Evolutionary conservation across 148 eudicot species (phyloP).

Genomic region (Chenopodium berlandieri): DNA sequence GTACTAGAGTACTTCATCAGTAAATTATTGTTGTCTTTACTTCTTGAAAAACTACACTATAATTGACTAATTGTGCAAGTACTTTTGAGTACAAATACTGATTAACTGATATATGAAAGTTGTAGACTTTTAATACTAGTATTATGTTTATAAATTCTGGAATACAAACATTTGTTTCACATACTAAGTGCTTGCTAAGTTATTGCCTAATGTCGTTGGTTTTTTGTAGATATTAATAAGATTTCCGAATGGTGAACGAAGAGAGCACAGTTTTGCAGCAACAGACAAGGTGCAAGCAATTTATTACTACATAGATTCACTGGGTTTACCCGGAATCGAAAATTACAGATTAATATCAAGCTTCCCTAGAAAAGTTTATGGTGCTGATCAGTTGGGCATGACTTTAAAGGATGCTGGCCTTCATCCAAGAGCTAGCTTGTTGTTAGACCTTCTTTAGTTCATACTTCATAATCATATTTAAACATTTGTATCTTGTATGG

Average conservation of each 20-base stretch:
- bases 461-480: background rate
- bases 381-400: conserved; percentile 61
- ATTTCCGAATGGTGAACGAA: conserved; percentile 85
- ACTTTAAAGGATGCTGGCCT: conserved; percentile 77
- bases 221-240: conserved; percentile 62
- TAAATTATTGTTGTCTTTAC: background rate
- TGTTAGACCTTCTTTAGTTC: conserved; percentile 55
- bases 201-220: background rate
- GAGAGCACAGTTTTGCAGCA: conserved; percentile 53
- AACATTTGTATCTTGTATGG: background rate
- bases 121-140: too few species aligned
- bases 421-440: conserved; percentile 73
- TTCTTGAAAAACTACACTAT: background rate
- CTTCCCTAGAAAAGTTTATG: conserved; percentile 83
- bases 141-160: too few species aligned
- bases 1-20: background rate
- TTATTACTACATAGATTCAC: conserved; percentile 59
- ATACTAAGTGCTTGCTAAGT: conserved; percentile 2
- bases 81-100: too few species aligned
- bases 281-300: conserved; percentile 68
- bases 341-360: conserved; percentile 71
- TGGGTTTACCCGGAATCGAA: conserved; percentile 49
- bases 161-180: background rate
- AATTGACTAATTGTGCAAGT: too few species aligned
- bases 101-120: too few species aligned